phyloP scores from a whole-genome alignment of 179 eudicot species.

The Beta corolliflora region DNA sequence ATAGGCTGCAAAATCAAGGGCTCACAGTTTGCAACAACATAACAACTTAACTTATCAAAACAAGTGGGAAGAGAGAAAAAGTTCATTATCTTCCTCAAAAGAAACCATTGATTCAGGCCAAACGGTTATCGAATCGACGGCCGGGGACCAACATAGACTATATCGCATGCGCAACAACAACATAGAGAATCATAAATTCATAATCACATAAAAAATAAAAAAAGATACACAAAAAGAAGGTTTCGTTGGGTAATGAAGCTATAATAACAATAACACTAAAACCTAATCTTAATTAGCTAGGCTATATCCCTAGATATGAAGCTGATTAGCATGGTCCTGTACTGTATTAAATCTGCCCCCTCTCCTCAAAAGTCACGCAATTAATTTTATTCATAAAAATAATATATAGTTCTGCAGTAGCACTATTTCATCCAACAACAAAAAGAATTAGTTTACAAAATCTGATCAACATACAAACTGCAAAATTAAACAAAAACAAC shows the following conservation, averaged over 20 bases:
- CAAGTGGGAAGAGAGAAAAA: neutral
- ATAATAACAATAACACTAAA: neutral
- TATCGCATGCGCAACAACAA: slow-evolving; percentile 2
- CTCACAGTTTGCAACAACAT: neutral
- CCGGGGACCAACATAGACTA: neutral
- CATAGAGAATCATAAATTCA: neutral
- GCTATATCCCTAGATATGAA: slow-evolving; percentile 5
- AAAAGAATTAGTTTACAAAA: neutral
- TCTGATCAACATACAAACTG: too few relatives aligned
- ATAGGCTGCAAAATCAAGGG: neutral
- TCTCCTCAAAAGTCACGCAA: slow-evolving; percentile 2
- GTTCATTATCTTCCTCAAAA: neutral
- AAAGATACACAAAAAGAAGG: neutral
- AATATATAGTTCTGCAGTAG: neutral
- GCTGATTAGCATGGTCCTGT: slow-evolving; percentile 23
- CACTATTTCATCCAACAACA: slow-evolving; percentile 10
- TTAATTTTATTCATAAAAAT: neutral
- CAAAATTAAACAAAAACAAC: too few relatives aligned
- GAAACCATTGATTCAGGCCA: slow-evolving; percentile 7
- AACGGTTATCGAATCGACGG: neutral
- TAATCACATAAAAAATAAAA: neutral
- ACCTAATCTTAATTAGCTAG: slow-evolving; percentile 3
- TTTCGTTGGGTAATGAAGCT: slow-evolving; percentile 4
- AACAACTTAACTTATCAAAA: neutral
- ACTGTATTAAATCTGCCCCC: slow-evolving; percentile 1